Evolutionary conservation across 2,329 filamentous ascomycete species (phyloP), one percentile per base, ranked within the genome.

Genomic region (Calonectria hongkongensis): DNA sequence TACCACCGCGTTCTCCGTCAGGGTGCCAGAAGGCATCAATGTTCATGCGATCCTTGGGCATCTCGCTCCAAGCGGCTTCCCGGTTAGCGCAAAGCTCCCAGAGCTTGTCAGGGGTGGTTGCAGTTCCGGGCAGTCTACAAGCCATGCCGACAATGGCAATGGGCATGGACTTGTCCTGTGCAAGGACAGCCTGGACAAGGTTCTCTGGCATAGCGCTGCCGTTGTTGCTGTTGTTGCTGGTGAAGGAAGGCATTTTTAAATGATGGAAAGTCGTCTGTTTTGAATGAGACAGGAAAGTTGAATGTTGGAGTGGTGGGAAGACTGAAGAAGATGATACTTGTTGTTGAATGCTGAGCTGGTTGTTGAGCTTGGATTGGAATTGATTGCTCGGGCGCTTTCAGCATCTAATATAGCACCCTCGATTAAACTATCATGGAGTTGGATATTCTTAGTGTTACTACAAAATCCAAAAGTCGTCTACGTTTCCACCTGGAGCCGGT

Each of bases 11-110:
- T n/a, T 72, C 48, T 16, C 68, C 68, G 25, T 72, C 56, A 4
- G 64, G 65, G 25, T 68, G 70, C 36, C 63, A 68, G 48, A 68
- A 72, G 2, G 64, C 64, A 45, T 72, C 70, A 21, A 71, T 41
- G 30, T 60, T 39, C 68, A 66, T 66, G 47, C 63, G 63, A 41
- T 27, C 33, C 33, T 66, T 66, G 16, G 63, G 63, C 10, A 66
- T 36, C 30, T 66, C 63, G 21, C 63, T 45, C 36, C 47, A 50
- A 25, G 47, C 47, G 47, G 47, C 47, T 50, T 50, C 47, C 47
- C 47, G n/a, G 27, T 66, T 21, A n/a, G 63, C 63, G 39, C 47
- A 54, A 25, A 66, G 47, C 10, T 66, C 63, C 63, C 63, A 66
- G 36, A 66, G 33, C 28, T 66, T 66, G 30, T 54, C 45, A 7